Evolutionary conservation across 208 protist genomes (phyloP).

Genomic region (Perkinsela sp.): DNA sequence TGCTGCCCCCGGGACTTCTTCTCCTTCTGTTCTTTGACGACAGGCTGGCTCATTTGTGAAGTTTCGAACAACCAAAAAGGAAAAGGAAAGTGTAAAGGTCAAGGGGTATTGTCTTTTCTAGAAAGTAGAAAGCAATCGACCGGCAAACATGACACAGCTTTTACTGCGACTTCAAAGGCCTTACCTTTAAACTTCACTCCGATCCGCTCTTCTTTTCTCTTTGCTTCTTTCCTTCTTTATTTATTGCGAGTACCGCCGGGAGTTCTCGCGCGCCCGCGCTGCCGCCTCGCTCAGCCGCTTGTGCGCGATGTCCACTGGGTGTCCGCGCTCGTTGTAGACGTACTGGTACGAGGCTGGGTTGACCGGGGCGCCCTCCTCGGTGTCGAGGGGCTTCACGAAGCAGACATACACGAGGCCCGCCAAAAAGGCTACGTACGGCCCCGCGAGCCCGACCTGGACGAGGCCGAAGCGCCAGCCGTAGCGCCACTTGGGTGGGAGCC

Average conservation of each 20-base stretch:
- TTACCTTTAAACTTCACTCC: no score
- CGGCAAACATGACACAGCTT: no score
- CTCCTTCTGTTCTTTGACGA: not conserved
- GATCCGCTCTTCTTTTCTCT: no score
- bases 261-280: not conserved
- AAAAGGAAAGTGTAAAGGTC: conserved; percentile 2
- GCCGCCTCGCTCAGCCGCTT: not conserved
- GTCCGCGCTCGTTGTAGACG: not conserved
- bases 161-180: no score
- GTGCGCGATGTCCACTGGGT: not conserved
- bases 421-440: not conserved
- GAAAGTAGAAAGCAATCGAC: no score
- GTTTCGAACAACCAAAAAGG: conserved; percentile 3
- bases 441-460: not conserved
- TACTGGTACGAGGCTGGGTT: not conserved
- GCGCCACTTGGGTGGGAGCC: not conserved
- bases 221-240: conserved; percentile 3
- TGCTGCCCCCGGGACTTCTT: not conserved
- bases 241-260: not conserved
- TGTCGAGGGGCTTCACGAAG: not conserved
- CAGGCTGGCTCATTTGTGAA: conserved; percentile 2
- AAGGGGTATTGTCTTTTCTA: not conserved
- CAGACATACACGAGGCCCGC: not conserved
- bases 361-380: not conserved
- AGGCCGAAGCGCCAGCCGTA: not conserved